phyloP scores from a whole-genome alignment of 768 basidiomycete genomes.

The Suillus bovinus region DNA sequence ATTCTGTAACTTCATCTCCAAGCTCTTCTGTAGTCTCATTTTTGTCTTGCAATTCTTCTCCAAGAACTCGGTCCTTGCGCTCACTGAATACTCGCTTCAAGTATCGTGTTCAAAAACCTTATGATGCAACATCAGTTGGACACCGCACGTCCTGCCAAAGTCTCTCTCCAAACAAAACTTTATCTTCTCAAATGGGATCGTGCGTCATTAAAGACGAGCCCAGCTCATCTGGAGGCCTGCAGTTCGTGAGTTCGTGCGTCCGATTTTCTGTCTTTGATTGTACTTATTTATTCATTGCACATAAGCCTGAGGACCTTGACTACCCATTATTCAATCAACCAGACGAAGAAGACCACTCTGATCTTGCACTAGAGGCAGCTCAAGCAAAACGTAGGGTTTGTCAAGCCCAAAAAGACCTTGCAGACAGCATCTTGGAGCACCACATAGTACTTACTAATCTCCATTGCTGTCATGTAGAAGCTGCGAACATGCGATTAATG shows the following conservation, averaged over 20 bases:
- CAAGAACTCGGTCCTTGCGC: neutral
- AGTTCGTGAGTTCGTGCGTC: neutral
- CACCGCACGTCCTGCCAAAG: neutral
- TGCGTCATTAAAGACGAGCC: neutral
- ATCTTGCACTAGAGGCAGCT: neutral
- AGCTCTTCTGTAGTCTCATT: neutral
- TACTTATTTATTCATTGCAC: neutral
- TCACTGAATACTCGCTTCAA: neutral
- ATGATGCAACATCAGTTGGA: neutral
- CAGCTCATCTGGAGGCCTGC: neutral
- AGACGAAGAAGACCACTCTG: neutral
- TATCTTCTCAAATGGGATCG: neutral
- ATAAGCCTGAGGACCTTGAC: neutral
- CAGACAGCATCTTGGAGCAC: neutral
- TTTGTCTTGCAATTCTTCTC: neutral
- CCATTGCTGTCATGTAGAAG: neutral
- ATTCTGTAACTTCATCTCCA: neutral
- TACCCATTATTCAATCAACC: neutral
- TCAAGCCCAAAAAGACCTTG: neutral
- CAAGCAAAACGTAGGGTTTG: neutral
- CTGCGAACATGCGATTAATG: neutral
- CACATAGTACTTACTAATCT: neutral
- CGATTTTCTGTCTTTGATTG: neutral
- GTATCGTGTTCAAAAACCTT: neutral
- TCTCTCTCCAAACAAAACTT: neutral